Base-by-base conservation (phyloP, 169 alveolate species). In the Plasmodium reichenowi region DNA sequence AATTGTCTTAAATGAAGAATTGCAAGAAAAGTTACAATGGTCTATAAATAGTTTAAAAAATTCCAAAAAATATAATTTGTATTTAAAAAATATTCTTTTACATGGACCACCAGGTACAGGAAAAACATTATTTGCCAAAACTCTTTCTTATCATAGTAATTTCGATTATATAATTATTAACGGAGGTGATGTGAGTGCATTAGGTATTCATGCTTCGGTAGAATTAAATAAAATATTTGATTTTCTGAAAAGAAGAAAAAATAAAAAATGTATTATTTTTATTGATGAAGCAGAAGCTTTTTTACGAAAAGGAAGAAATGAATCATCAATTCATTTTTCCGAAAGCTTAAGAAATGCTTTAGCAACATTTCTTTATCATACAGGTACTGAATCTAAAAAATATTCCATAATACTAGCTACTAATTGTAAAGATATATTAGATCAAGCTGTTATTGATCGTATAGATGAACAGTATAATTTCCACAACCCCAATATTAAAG, bases 251-350 rank as follows among this genome's bases (percentile, higher is more conserved):
- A 95, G 94, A 67, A 95, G 98, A 75, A 96, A 96, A 72, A 86
- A 86, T 50, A 96, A 93, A 88, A 99, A 98, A 15, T 93, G 98
- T 83, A 76, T 97, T 4, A 94, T 98, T 45, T 98, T 98, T 94
- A 97, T 98, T 68, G 99, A 98, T 89, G 99, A 98, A 93, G 99
- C 99, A n/a, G 99, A 98, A 91, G 99, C 99, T 6, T 98, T 97
- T 92, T 89, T 98, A 56, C 89, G 99, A 52, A 96, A 96, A 88
- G 97, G 99, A 87, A 93, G 98, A 91, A 88, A 93, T 54, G 88
- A 86, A 89, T 70, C 76, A 45, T 93, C 93, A 22, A 32, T 29
- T 15, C 95, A 95, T 47, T 96, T 96, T 93, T 94, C 98, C n/a
- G 99, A 97, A 83, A 94, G 95, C 89, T 86, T 97, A 78, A 85